Percentiles rank a stretch among this genome's conserved stretches.
phyloP scores from a whole-genome alignment of 2,329 filamentous ascomycete genomes.

The Bipolaris zeicola region DNA sequence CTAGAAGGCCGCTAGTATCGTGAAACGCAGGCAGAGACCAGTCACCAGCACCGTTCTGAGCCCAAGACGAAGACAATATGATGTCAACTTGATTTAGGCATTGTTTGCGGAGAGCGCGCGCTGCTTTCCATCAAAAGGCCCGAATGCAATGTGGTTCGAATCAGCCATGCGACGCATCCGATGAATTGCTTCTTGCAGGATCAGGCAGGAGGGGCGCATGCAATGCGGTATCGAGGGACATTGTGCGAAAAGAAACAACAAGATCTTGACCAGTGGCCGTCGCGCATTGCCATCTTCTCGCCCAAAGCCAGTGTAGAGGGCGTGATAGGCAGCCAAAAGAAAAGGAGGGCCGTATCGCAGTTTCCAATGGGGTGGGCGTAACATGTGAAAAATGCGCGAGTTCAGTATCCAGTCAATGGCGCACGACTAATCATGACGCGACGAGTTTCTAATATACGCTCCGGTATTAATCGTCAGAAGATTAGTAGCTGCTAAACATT shows the following conservation, averaged over 20 bases:
- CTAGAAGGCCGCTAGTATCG: slow-evolving; percentile 38
- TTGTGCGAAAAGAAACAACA: slow-evolving; percentile 4
- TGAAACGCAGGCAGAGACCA: slow-evolving; percentile 34
- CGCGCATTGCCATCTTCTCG: neutral
- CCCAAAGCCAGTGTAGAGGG: neutral
- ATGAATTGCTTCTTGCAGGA: slow-evolving; percentile 11
- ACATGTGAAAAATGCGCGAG: neutral
- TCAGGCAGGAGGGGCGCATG: slow-evolving; percentile 6
- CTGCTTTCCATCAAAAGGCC: slow-evolving; percentile 8
- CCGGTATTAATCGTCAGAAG: neutral
- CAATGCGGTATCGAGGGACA: slow-evolving; percentile 1
- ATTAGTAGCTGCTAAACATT: neutral
- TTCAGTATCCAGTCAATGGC: neutral
- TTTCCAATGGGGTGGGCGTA: neutral
- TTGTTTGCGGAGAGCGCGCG: slow-evolving; percentile 12
- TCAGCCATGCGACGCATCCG: slow-evolving; percentile 10
- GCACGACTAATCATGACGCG: neutral
- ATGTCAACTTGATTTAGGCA: slow-evolving; percentile 17
- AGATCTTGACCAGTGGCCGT: slow-evolving; percentile 3
- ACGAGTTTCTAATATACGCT: neutral
- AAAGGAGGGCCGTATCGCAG: neutral
- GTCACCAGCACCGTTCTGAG: slow-evolving; percentile 15
- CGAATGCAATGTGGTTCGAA: slow-evolving; percentile 10
- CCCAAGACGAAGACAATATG: slow-evolving; percentile 17
- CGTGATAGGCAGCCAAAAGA: slow-evolving; percentile 1